Evolutionary conservation across 768 basidiomycete species (phyloP), one percentile per base, ranked within the genome.

Genomic region (Clavulina sp.): DNA sequence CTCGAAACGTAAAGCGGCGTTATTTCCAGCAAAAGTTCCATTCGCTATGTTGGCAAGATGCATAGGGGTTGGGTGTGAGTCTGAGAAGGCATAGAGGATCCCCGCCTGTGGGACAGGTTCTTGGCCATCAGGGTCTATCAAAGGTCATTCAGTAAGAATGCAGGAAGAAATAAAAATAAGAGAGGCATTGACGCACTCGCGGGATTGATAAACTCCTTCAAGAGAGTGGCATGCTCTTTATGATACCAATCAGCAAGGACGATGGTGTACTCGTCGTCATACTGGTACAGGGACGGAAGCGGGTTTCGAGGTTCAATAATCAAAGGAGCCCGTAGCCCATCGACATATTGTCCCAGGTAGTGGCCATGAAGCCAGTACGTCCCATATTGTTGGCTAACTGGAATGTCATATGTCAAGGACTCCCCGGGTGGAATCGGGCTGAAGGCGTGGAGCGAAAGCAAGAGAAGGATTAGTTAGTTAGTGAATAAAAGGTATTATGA

Each of bases 171-270:
- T 38, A 38, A 19, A 9, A 38, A 9, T 38, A 38, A 19, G 34
- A 16, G 13, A 13, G 26, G 26, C 9, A 13, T 13, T 16, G 1
- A 28, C 43, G 13, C 43, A 46, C 43, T 46, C 4, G 72, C 67
- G 38, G 77, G 70, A 60, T 64, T 80, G 61, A 89, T 66, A 64
- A 87, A 92, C 31, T 74, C 63, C 26, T 77, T 63, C 49, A 84
- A 48, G 31, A 93, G 73, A 5, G 64, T 69, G 1, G 65, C 44
- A 54, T 88, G 84, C 62, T 86, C 71, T 4, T 78, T 62, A 61
- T 95, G 88, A 61, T 96, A 96, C 92, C 93, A 97, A 63, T 96
- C 92, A 4, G 78, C 75, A 1, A 96, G 68, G 54, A 89, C 61
- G 57, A 97, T 69, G 21, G 84, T 92, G 66, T 77, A 91, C 58